Base-by-base conservation (phyloP, 2,329 filamentous ascomycete genomes). In the Alternaria angustiovoidea region DNA sequence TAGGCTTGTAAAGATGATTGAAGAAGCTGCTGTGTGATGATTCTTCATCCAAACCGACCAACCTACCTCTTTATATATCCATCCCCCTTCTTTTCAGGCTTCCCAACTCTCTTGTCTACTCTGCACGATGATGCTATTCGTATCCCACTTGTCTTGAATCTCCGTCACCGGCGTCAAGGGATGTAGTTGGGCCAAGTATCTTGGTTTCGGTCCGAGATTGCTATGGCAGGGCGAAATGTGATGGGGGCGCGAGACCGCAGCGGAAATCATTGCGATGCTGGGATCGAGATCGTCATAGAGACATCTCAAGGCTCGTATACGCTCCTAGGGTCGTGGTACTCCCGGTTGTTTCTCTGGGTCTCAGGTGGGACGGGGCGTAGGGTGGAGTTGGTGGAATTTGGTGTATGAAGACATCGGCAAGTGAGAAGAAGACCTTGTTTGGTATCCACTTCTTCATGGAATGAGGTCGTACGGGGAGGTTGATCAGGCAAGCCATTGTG, bases 281-380 rank as follows among this genome's bases (percentile, higher is more conserved):
- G 30, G 46, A 12, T 48, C 0, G 11, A 34, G 46, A 48, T 48
- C 30, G 30, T 48, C 30, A 2, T 48, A 1, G 4, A 2, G 8
- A 20, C 14, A 8, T 18, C 30, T 5, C 14, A 2, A 1, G 1
- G 20, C 46, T 34, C 18, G 46, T 36, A 5, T 34, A 8, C 12
- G 0, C 3, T 24, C 0, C 30, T 0, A n/a, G 46, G 18, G 22
- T 41, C 11, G 0, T n/a, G 4, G 1, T 16, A n/a, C 2, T 4
- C 6, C 3, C 24, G 20, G 1, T 16, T 48, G 18, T 22, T 1
- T 36, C 16, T 11, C 1, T 0, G 9, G 46, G 46, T 32, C 1
- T 36, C 30, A 11, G 18, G 30, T 48, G 46, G 28, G 14, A 48
- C 30, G 30, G 46, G 30, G 46, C 46, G 46, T 36, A 7, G 0